Conservation (phyloP, 1,284 basidiomycete genomes). For the Puccinia hordei region DNA sequence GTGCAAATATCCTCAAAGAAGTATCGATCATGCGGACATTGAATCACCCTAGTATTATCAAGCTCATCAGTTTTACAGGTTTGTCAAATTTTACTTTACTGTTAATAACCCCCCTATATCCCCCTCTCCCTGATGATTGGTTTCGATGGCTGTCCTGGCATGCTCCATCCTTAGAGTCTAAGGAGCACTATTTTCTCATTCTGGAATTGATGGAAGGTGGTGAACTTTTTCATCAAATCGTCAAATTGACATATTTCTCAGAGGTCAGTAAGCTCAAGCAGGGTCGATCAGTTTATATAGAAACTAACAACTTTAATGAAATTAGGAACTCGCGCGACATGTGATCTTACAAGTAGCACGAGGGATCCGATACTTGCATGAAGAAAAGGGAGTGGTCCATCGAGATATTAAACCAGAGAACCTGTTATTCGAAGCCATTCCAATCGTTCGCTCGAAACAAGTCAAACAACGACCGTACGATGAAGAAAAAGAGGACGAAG, state of each 20-base stretch:
- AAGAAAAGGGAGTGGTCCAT: constrained; percentile 88
- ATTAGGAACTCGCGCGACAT: constrained; percentile 77
- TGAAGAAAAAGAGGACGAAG: constrained; percentile 98
- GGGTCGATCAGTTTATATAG: background rate
- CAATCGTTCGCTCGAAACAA: constrained; percentile 82
- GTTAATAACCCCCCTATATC: too few species aligned
- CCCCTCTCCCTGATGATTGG: background rate
- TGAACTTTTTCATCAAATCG: constrained; percentile 98
- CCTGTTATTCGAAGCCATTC: constrained; percentile 89
- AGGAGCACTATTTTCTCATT: constrained; percentile 90
- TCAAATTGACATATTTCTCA: constrained; percentile 98
- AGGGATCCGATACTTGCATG: constrained; percentile 92
- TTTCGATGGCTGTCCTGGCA: background rate
- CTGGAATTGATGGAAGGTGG: constrained; percentile 95
- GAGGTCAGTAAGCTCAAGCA: constrained; percentile 62
- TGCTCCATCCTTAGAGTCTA: constrained; percentile 68
- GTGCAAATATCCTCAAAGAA: constrained; percentile 98
- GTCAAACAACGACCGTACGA: constrained; percentile 83
- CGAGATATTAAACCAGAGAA: constrained; percentile 98
- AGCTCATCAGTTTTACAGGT: constrained; percentile 74
- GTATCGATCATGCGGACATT: constrained; percentile 99
- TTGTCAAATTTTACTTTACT: constrained; percentile 26
- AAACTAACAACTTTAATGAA: background rate
- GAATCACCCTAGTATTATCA: constrained; percentile 85
- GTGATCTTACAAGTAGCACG: constrained; percentile 96